Base-by-base conservation (phyloP, 805 yeast genomes). In the Teunomyces tritomae region DNA sequence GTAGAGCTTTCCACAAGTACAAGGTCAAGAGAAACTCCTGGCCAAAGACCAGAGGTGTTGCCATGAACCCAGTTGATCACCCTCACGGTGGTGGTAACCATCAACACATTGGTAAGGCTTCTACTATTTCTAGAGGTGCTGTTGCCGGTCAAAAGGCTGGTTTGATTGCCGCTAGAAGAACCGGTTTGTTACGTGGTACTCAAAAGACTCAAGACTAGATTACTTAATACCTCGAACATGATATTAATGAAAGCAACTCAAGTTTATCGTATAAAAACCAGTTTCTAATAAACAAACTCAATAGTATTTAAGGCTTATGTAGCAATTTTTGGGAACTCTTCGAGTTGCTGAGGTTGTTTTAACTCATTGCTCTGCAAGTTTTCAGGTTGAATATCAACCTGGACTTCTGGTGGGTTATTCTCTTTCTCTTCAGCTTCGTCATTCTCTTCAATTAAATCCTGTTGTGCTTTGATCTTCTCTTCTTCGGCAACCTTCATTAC, bases 81-180 rank as follows among this genome's bases (percentile, higher is more conserved):
- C 99, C 99, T 77, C 99, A 92, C 79, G 99, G 99, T 89, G 98
- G 99, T 92, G 99, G 99, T 92, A 91, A 91, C 96, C 98, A 92
- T 81, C 98, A 92, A 84, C 98, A 92, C 79, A 92, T 91, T 82
- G 98, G 98, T 90, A 92, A 92, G 85, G 97, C 98, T 71, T 92
- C 98, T 68, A 92, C 98, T 71, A 92, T 92, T 70, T 86, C 96
- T 65, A 89, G 98, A 87, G 96, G 96, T 79, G 97, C 98, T 64
- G 98, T 92, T 76, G 82, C 99, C 71, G 99, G 99, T 89, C 99
- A 92, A 84, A 92, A 92, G 95, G 96, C 95, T 76, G 99, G 99
- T 92, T 89, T 92, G 76, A 94, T 92, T 77, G 99, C 99, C 70
- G 99, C 99, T 77, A 90, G 99, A 89, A 90, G 99, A 87, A 92